phyloP scores from a whole-genome alignment of 805 yeast species.

The Cyberlindnera euphorbiiphila region DNA sequence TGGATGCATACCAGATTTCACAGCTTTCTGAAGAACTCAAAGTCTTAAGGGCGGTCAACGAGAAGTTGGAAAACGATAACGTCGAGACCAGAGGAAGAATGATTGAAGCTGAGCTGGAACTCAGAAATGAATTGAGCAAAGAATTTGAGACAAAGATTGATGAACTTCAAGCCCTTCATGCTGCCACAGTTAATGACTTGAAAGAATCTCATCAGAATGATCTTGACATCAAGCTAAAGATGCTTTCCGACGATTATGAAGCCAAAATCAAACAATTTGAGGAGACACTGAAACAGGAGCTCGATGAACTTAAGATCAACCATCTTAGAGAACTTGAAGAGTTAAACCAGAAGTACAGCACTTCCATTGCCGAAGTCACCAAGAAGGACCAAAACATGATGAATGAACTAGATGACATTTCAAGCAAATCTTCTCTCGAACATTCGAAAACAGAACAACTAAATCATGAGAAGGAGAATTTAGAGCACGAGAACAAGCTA shows the following conservation, averaged over 20 bases:
- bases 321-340: too few relatives aligned
- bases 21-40: constrained; percentile 21
- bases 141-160: constrained; percentile 35
- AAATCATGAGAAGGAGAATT: not conserved
- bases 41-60: constrained; percentile 16
- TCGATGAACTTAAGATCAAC: too few relatives aligned
- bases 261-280: constrained; percentile 28
- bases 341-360: too few relatives aligned
- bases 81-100: constrained; percentile 22
- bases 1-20: constrained; percentile 7
- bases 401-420: constrained; percentile 1
- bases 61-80: constrained; percentile 22
- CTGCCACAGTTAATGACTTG: constrained; percentile 30
- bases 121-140: constrained; percentile 29
- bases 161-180: constrained; percentile 35
- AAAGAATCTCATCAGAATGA: constrained; percentile 26
- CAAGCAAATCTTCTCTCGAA: too few relatives aligned
- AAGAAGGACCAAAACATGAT: not conserved
- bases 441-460: too few relatives aligned
- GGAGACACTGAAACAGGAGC: too few relatives aligned
- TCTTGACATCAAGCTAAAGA: constrained; percentile 31
- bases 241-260: constrained; percentile 32
- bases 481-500: not conserved
- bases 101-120: constrained; percentile 25
- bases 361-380: too few relatives aligned